These are phyloP conservation scores for Pichia eremophila DNA, from an alignment of 805 yeast species.

Conservation along the genomic window DNA sequence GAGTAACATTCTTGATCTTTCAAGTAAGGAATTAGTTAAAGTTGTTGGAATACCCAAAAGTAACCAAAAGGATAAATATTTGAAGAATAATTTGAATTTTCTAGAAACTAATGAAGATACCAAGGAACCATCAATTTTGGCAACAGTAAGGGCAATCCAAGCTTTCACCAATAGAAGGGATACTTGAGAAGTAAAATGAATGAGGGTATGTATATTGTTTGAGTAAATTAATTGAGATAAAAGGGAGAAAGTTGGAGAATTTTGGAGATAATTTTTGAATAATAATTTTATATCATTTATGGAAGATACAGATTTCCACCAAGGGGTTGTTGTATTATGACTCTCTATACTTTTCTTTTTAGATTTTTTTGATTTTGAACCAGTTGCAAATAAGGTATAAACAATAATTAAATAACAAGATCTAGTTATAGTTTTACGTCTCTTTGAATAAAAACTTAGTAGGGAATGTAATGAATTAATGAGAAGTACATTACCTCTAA, in stretches of 20 bases:
- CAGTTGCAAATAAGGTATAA: conserved; percentile 20
- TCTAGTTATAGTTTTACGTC: conserved; percentile 16
- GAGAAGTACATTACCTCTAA: conserved; percentile 8
- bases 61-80: conserved; percentile 69
- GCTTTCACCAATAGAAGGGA: conserved; percentile 59
- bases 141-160: conserved; percentile 67
- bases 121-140: conserved; percentile 75
- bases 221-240: neutral
- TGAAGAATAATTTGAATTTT: conserved; percentile 52
- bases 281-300: neutral
- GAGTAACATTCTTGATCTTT: conserved; percentile 49
- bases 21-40: conserved; percentile 60
- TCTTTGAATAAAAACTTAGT: conserved; percentile 13
- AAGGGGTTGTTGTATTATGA: neutral
- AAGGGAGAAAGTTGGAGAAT: neutral
- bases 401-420: conserved; percentile 17
- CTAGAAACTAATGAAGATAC: conserved; percentile 76
- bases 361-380: conserved; percentile 11
- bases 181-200: conserved; percentile 41
- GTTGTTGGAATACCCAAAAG: conserved; percentile 80
- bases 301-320: neutral
- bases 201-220: conserved; percentile 9
- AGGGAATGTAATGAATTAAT: conserved; percentile 4
- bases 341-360: neutral
- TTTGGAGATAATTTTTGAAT: neutral